A percentile compares a stretch with the other conserved stretches of the same genome.
Evolutionary conservation across 805 yeast genomes (phyloP).

Genomic region (Lipomyces chichibuensis): DNA sequence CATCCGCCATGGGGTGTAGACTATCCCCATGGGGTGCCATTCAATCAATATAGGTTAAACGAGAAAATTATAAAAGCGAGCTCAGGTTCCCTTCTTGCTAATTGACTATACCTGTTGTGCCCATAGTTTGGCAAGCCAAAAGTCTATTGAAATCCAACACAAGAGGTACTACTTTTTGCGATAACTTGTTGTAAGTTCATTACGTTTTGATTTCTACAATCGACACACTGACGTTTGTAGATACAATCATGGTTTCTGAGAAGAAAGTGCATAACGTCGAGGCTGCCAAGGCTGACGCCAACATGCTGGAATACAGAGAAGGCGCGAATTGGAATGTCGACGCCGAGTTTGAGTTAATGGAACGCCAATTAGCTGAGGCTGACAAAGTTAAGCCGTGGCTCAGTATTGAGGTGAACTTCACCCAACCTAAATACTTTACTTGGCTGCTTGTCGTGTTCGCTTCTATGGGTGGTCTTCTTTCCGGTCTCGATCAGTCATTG

Average conservation of each 20-base stretch:
- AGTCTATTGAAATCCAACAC: too few relatives aligned
- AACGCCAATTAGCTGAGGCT: conserved; percentile 8
- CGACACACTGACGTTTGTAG: background rate
- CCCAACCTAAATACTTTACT: conserved; percentile 53
- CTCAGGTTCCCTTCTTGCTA: background rate
- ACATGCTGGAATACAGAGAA: conserved; percentile 4
- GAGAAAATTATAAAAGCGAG: background rate
- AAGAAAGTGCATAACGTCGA: background rate
- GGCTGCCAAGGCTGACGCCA: conserved; percentile 10
- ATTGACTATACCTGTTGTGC: background rate
- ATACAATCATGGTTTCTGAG: background rate
- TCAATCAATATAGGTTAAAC: background rate
- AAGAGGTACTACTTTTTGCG: background rate
- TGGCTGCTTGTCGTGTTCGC: conserved; percentile 59
- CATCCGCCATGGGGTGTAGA: background rate
- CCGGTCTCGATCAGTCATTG: conserved; percentile 69
- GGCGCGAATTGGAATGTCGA: conserved; percentile 9
- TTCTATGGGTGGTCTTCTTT: conserved; percentile 64
- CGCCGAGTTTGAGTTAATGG: conserved; percentile 7
- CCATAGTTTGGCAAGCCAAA: background rate
- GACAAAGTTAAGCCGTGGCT: conserved; percentile 12
- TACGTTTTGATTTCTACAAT: too few relatives aligned
- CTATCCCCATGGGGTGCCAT: background rate
- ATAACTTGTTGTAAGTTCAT: background rate
- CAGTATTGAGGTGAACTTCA: conserved; percentile 41